Base-by-base conservation (phyloP, 257 asterid species). In the Solanum virginianum region DNA sequence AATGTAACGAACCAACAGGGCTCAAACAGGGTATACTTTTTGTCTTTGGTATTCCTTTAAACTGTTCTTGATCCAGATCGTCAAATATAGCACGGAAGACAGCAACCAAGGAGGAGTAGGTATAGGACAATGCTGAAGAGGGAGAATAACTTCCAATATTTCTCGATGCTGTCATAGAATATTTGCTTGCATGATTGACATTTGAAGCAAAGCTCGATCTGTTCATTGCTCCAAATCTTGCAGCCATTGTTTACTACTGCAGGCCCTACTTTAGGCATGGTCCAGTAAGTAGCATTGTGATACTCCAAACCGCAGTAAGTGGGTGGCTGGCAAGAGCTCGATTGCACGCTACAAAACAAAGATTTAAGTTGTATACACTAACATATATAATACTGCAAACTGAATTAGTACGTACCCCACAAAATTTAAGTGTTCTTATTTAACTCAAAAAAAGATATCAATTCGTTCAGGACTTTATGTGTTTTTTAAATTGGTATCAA, bases 261-360 rank as follows among this genome's bases (percentile, higher is more conserved):
- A 2, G 86, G 88, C 7, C 92, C 92, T 17, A 17, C 43, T 53
- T 84, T 82, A 4, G 94, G 94, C 65, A 24, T 56, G 0, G 60
- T 85, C 94, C 94, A 91, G 83, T 51, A 65, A 9, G 93, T 93
- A 1, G 90, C 92, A 39, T 89, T 93, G 85, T 86, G 80, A 86
- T 88, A 88, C 81, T 85, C 54, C 14, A 87, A 82, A 49, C 92
- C 93, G 39, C 95, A 93, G 83, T 87, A 86, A 10, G 10, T 72
- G 4, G 94, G 94, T 60, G 95, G 95, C 86, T 90, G 88, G 90
- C 95, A 93, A 86, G 95, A 93, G 59, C 93, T 92, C 84, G 90
- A 88, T 95, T 93, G 77, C 83, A 49, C 32, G 39, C 32, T 10
- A 15, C 1, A 10, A 86, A 14, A 32, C 43, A 56, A 7, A 80